A percentile compares a stretch with the other conserved stretches of the same genome.
Evolutionary conservation across 2,329 filamentous ascomycete species (phyloP).

Genomic region (Diaporthe sp.): DNA sequence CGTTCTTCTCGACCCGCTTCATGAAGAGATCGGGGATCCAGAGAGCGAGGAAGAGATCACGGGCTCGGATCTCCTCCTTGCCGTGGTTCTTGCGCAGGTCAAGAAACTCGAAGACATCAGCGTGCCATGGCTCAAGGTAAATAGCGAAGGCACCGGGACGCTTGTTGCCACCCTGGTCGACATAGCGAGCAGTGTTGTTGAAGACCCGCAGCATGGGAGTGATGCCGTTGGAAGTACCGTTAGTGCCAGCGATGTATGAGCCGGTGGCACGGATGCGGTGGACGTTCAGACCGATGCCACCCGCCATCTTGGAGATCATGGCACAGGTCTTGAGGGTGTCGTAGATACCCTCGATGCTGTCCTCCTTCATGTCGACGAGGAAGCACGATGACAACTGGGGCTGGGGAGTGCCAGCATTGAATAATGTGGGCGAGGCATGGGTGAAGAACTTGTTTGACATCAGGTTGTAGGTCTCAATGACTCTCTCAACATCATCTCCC

Average conservation of each 20-base stretch:
- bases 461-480: conserved; percentile 97
- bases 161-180: conserved; percentile 99
- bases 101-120: conserved; percentile 96
- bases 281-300: conserved; percentile 95
- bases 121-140: conserved; percentile 99
- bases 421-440: conserved; percentile 96
- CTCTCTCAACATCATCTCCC: conserved; percentile 93
- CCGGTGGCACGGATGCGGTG: conserved; percentile 98
- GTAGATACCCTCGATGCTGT: conserved; percentile 99
- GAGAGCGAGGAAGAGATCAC: conserved; percentile 96
- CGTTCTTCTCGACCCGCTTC: conserved; percentile 98
- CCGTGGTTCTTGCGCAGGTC: conserved; percentile 99
- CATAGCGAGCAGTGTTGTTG: conserved; percentile 99
- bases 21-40: conserved; percentile 99
- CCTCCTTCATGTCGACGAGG: conserved; percentile 99
- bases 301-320: conserved; percentile 99
- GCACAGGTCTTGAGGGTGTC: conserved; percentile 99
- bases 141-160: conserved; percentile 98
- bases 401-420: conserved; percentile 96
- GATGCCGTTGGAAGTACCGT: conserved; percentile 97
- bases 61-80: conserved; percentile 97
- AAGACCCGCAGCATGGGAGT: conserved; percentile 98
- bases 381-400: conserved; percentile 98
- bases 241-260: conserved; percentile 98
- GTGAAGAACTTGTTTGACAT: conserved; percentile 99